Evolutionary conservation across 768 basidiomycete species (phyloP), one percentile per base, ranked within the genome.

Genomic region (Butyriboletus loyo): DNA sequence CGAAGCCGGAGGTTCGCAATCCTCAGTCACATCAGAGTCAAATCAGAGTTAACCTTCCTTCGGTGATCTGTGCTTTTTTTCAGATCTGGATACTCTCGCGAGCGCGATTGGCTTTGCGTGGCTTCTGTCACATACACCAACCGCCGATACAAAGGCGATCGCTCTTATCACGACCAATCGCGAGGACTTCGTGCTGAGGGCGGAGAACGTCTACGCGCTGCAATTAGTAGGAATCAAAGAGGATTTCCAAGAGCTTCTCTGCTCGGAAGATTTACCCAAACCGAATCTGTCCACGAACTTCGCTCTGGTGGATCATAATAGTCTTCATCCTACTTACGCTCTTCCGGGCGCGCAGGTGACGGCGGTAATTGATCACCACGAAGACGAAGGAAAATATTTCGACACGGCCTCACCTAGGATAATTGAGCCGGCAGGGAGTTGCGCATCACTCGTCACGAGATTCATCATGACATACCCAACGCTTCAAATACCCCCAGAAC

Each of bases 241-340:
- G 2, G 73, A 79, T 30, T 68, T 72, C 25, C 72, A 76, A 10
- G 75, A 84, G 50, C 74, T 96, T 3, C 75, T 95, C 27, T 85
- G 83, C 52, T 67, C 85, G 19, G 81, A 82, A 51, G 90, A 95
- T 59, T 51, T 93, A n/a, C 72, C 79, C 0, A 57, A 67, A 8
- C 60, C 75, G n/a, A 55, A 56, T 27, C 25, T 40, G 5, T 82
- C 80, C 6, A 75, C 76, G 15, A 75, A 71, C 7, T 91, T 91
- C 62, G 89, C 84, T 0, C 77, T 99, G 17, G 92, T 98, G 39
- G 97, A 99, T 68, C 95, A 98, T 70, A 99, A 98, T 64, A 75
- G 75, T 7, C 77, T 97, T 21, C 71, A 68, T 25, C 60, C 72
- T 1, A 61, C 62, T 34, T 87, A 81, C 64, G 57, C 70, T 2